These are phyloP conservation scores for Wickerhamiella nectarea DNA, from an alignment of 805 yeast genomes.

Conservation along the genomic window DNA sequence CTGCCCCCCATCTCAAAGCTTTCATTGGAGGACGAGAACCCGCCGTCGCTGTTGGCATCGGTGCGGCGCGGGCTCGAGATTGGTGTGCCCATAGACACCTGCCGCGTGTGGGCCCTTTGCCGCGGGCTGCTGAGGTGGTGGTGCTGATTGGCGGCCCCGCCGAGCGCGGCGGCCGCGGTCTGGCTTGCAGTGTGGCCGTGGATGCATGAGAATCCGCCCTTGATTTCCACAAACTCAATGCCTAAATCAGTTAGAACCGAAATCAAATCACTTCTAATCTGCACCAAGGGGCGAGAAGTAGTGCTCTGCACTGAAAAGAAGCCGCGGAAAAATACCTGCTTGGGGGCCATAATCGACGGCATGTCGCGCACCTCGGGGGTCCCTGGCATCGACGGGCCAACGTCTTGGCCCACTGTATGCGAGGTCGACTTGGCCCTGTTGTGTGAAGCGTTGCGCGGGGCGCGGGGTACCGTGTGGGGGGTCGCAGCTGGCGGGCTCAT, in stretches of 20 bases:
- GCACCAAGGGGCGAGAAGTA: constrained; percentile 80
- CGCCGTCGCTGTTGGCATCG: constrained; percentile 15
- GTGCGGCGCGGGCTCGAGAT: constrained; percentile 16
- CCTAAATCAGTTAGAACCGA: constrained; percentile 61
- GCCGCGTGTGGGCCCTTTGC: constrained; percentile 19
- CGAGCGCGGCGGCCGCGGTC: too few relatives aligned
- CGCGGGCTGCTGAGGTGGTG: constrained; percentile 2
- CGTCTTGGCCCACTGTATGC: constrained; percentile 13
- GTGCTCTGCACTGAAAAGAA: constrained; percentile 92
- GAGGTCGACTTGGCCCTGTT: constrained; percentile 3
- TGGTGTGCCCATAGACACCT: constrained; percentile 23
- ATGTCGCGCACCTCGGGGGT: constrained; percentile 41
- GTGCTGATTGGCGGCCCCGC: too few relatives aligned
- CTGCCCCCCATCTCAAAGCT: constrained; percentile 25
- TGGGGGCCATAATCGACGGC: constrained; percentile 91
- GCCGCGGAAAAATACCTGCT: constrained; percentile 80
- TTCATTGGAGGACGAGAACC: constrained; percentile 24
- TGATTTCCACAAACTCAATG: constrained; percentile 74
- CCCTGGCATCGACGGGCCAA: background rate
- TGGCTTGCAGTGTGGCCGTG: constrained; percentile 28
- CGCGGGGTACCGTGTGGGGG: background rate
- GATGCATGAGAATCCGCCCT: constrained; percentile 83
- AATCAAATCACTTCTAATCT: constrained; percentile 72
- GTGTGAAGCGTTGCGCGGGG: background rate
- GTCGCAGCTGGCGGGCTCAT: background rate